phyloP scores from a whole-genome alignment of 1,284 basidiomycete species.

The Phylloporus sp. region DNA sequence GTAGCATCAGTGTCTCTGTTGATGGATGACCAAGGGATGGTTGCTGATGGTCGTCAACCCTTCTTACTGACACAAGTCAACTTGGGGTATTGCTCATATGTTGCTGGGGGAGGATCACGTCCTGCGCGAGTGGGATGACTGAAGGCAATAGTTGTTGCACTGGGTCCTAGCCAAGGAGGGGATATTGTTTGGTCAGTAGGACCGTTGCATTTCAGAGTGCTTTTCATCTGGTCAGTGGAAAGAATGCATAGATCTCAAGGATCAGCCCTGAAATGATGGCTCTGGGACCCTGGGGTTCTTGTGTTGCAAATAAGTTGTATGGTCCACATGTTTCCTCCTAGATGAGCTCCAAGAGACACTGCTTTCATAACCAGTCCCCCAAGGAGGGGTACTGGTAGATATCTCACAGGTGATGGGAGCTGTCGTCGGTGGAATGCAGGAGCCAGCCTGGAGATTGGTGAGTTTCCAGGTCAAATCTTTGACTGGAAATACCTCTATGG shows the following conservation, averaged over 20 bases:
- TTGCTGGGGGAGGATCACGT: constrained; percentile 18
- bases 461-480: constrained; percentile 66
- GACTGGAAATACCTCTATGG: constrained; percentile 48
- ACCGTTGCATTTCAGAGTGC: constrained; percentile 33
- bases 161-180: constrained; percentile 39
- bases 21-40: constrained; percentile 24
- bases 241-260: constrained; percentile 57
- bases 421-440: constrained; percentile 21
- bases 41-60: constrained; percentile 24
- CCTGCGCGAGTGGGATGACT: constrained; percentile 21
- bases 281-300: constrained; percentile 29
- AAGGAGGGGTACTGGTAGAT: constrained; percentile 13
- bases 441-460: constrained; percentile 49
- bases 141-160: constrained; percentile 24
- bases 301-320: constrained; percentile 26
- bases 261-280: constrained; percentile 30
- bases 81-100: constrained; percentile 25
- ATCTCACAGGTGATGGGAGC: constrained; percentile 13
- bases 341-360: constrained; percentile 29
- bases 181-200: constrained; percentile 38
- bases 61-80: constrained; percentile 35
- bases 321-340: constrained; percentile 26
- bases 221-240: constrained; percentile 53
- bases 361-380: constrained; percentile 10
- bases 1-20: constrained; percentile 30